Conservation (phyloP, 2,329 filamentous ascomycete genomes). For the Colletotrichum agaves region DNA sequence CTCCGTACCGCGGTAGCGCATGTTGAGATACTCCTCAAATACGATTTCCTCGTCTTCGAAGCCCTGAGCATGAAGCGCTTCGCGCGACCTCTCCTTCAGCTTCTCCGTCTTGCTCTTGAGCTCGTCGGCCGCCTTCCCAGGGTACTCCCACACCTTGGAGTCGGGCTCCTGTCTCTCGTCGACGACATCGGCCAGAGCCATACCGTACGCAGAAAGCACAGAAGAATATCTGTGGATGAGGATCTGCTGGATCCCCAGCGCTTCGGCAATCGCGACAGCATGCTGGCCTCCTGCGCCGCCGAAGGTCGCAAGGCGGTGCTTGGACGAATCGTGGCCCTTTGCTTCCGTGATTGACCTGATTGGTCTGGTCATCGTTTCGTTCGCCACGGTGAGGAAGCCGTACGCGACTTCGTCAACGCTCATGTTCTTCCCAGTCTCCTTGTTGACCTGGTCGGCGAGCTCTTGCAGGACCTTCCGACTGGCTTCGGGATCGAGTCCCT, state of each 20-base stretch:
- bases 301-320: slow-evolving; percentile 91
- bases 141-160: slow-evolving; percentile 69
- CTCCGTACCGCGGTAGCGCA: slow-evolving; percentile 91
- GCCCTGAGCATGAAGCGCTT: slow-evolving; percentile 78
- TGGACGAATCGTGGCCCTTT: slow-evolving; percentile 89
- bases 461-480: slow-evolving; percentile 81
- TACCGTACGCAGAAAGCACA: slow-evolving; percentile 89
- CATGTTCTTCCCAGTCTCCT: slow-evolving; percentile 77
- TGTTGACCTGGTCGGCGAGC: slow-evolving; percentile 81
- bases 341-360: slow-evolving; percentile 93
- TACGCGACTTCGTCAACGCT: slow-evolving; percentile 86
- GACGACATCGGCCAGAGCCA: slow-evolving; percentile 92
- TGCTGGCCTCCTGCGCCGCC: slow-evolving; percentile 93
- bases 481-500: slow-evolving; percentile 79
- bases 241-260: slow-evolving; percentile 85
- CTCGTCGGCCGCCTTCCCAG: slow-evolving; percentile 66
- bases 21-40: slow-evolving; percentile 94
- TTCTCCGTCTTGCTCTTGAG: slow-evolving; percentile 80
- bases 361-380: slow-evolving; percentile 90
- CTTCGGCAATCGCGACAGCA: slow-evolving; percentile 89
- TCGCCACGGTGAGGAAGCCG: slow-evolving; percentile 89
- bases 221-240: slow-evolving; percentile 89
- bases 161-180: slow-evolving; percentile 88
- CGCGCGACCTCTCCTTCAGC: slow-evolving; percentile 78
- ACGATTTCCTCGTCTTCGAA: slow-evolving; percentile 79